Base-by-base conservation (phyloP, 495 filamentous ascomycete genomes). In the Clavariopsis aquatica region DNA sequence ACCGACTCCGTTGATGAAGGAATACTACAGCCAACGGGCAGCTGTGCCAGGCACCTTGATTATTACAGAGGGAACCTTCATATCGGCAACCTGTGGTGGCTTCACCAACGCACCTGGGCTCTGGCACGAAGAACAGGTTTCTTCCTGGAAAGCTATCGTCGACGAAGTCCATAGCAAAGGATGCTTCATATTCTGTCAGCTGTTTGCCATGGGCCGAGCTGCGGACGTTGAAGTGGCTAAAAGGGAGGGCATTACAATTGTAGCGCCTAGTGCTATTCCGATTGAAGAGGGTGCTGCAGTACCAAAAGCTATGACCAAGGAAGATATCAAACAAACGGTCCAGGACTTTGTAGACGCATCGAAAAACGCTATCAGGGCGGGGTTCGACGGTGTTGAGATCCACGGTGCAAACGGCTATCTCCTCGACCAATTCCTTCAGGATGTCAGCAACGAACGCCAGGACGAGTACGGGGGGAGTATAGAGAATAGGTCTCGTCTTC, bases 381-480 rank as follows among this genome's bases (percentile, higher is more conserved):
- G 88, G 8, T 92, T 90, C 53, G 89, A 91, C 68, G 87, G 86
- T 23, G 87, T 92, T 4, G 89, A 92, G 76, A 76, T 90, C 55
- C 87, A 90, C 71, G 83, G 76, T 28, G 85, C 86, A 2, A 90
- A 92, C 66, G 88, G 88, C 15, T 90, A 89, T 69, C 75, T 91
- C 53, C 74, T 89, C 52, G 86, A 91, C 69, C 88, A 91, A 74
- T 91, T 91, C 72, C 76, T 76, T 1, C 85, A 87, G 66, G 84
- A 87, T 64, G 76, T 71, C n/a, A 76, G 69, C 64, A 92, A 92
- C 76, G 69, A 77, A 63, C 81, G 89, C 1, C 83, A 78, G 4
- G 89, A 92, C 70, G 57, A 63, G 22, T 92, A 83, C 72, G 89
- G 89, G 20, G 87, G 88, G 20, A 86, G 82, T 62, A 72, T 90